phyloP scores from a whole-genome alignment of 2,329 filamentous ascomycete genomes.

The Ceratocystis alfenasii region DNA sequence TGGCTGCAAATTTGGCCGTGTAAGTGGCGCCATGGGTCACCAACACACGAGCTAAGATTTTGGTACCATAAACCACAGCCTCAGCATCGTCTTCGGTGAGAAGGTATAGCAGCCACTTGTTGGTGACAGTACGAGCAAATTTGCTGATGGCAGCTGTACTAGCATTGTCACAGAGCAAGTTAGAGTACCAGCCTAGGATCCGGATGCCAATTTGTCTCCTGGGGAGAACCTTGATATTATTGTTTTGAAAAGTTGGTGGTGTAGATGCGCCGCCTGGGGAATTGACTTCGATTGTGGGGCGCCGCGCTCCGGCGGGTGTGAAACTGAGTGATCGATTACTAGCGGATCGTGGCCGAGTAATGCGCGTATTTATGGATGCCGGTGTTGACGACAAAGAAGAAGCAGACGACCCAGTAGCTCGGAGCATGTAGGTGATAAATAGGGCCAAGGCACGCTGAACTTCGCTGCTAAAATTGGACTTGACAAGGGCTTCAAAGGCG shows the following conservation, averaged over 20 bases:
- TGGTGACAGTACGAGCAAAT: conserved; percentile 88
- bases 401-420: conserved; percentile 41
- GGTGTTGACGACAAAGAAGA: conserved; percentile 36
- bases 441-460: conserved; percentile 76
- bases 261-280: conserved; percentile 10
- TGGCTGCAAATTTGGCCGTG: conserved; percentile 68
- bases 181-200: conserved; percentile 65
- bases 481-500: conserved; percentile 68
- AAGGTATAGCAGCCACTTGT: conserved; percentile 91
- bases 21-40: conserved; percentile 73
- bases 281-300: conserved; percentile 19
- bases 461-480: conserved; percentile 70
- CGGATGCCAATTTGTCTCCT: conserved; percentile 52
- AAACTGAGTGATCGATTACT: conserved; percentile 13
- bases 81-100: conserved; percentile 76
- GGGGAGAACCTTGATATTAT: conserved; percentile 5
- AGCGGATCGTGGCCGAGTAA: conserved; percentile 9
- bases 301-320: conserved; percentile 31
- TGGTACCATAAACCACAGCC: conserved; percentile 67
- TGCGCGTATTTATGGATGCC: background rate
- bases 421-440: conserved; percentile 86
- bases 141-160: conserved; percentile 62
- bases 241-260: background rate
- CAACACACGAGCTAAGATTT: conserved; percentile 72
- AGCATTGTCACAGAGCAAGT: conserved; percentile 62